These are phyloP conservation scores for Blastobotrys mokoenaii DNA, from an alignment of 805 yeast species.

Conservation along the genomic window DNA sequence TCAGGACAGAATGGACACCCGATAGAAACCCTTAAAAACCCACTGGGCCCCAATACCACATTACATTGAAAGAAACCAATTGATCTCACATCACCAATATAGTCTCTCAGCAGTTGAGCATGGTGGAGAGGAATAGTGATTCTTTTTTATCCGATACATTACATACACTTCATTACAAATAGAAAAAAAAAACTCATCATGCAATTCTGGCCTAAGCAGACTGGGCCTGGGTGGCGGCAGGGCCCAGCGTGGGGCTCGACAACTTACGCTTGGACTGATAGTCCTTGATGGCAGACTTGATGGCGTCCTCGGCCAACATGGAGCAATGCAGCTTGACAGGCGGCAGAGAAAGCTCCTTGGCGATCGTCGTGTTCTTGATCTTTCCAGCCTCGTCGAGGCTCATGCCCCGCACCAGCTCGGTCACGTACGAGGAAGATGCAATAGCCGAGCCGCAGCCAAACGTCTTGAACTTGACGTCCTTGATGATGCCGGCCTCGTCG, in stretches of 20 bases:
- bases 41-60: no score
- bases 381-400: conserved; percentile 86
- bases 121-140: no score
- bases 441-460: conserved; percentile 99
- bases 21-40: no score
- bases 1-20: no score
- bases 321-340: conserved; percentile 97
- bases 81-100: no score
- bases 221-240: no score
- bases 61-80: no score
- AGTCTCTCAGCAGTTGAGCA: no score
- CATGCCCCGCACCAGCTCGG: conserved; percentile 93
- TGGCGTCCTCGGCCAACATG: conserved; percentile 98
- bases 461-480: conserved; percentile 95
- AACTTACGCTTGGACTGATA: conserved; percentile 72
- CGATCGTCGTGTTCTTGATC: conserved; percentile 90
- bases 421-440: conserved; percentile 90
- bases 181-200: no score
- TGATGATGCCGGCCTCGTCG: conserved; percentile 81
- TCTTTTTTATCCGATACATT: neutral
- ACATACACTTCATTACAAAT: neutral
- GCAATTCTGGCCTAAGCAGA: no score
- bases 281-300: conserved; percentile 93
- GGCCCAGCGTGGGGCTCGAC: conserved; percentile 49
- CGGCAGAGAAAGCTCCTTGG: conserved; percentile 88